Evolutionary conservation across 495 filamentous ascomycete genomes (phyloP).

Genomic region (Talaromyces proteolyticus): DNA sequence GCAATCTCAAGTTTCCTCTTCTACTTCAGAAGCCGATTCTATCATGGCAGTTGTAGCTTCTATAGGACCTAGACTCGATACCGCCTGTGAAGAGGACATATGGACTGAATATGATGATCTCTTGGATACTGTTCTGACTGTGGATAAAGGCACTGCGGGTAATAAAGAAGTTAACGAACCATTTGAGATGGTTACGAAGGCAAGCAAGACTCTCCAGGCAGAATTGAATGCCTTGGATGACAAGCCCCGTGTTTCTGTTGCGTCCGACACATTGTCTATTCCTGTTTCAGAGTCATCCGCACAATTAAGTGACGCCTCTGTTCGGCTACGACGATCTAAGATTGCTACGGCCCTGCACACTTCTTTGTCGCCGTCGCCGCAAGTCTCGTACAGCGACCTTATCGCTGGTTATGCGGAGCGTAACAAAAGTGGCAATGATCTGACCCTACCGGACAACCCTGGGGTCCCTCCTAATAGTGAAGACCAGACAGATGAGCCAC

Average conservation of each 20-base stretch:
- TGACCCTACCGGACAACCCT: neutral
- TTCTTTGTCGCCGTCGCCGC: constrained; percentile 31
- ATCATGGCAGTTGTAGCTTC: constrained; percentile 50
- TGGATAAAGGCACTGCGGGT: constrained; percentile 13
- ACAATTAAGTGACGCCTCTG: constrained; percentile 25
- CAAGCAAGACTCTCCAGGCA: constrained; percentile 35
- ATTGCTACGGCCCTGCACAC: constrained; percentile 37
- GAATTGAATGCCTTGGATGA: constrained; percentile 20
- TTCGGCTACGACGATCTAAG: constrained; percentile 32
- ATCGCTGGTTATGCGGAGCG: constrained; percentile 25
- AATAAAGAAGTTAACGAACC: constrained; percentile 12
- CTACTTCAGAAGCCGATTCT: constrained; percentile 53
- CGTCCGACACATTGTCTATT: constrained; percentile 12
- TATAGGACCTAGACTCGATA: constrained; percentile 50
- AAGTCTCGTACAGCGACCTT: constrained; percentile 33
- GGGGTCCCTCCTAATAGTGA: neutral
- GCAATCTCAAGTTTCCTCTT: constrained; percentile 61
- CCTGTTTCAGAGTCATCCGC: constrained; percentile 18
- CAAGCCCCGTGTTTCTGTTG: constrained; percentile 5
- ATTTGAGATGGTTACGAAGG: constrained; percentile 34
- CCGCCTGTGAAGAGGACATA: constrained; percentile 74
- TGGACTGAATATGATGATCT: constrained; percentile 96
- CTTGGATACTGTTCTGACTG: constrained; percentile 63
- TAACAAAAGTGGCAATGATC: constrained; percentile 9
- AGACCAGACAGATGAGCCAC: neutral